phyloP scores from a whole-genome alignment of 768 basidiomycete species.

The Lanmaoa pseudosensibilis region DNA sequence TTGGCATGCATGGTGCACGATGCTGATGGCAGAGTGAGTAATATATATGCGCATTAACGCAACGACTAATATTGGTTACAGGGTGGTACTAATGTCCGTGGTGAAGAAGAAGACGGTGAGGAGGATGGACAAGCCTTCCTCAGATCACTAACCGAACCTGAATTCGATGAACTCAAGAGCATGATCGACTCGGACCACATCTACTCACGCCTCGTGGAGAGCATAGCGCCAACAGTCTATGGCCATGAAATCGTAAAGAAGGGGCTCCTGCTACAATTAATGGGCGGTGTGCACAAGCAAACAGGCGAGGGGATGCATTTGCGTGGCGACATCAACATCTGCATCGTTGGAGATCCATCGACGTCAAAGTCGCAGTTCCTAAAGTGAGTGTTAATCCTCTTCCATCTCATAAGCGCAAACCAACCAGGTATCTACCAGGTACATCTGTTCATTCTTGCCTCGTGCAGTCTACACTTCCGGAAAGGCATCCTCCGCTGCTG shows the following conservation, averaged over 20 bases:
- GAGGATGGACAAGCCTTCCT: conserved; percentile 83
- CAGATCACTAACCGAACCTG: conserved; percentile 85
- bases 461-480: conserved; percentile 98
- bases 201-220: conserved; percentile 88
- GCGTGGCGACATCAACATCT: conserved; percentile 98
- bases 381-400: conserved; percentile 59
- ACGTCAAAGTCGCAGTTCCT: conserved; percentile 99
- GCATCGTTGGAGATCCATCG: conserved; percentile 95
- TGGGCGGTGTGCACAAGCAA: conserved; percentile 98
- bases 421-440: conserved; percentile 48
- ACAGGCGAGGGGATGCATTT: conserved; percentile 96
- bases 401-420: neutral
- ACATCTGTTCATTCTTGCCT: conserved; percentile 96
- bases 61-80: conserved; percentile 29
- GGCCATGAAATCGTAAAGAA: conserved; percentile 99
- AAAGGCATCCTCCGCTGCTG: conserved; percentile 98
- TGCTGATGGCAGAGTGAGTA: conserved; percentile 80
- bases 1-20: conserved; percentile 97
- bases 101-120: conserved; percentile 80
- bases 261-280: conserved; percentile 89
- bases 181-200: conserved; percentile 97
- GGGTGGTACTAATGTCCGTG: conserved; percentile 86
- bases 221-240: conserved; percentile 97
- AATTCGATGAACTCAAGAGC: conserved; percentile 89
- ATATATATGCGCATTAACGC: neutral